A percentile compares a stretch with the other conserved stretches of the same genome.
Evolutionary conservation across 495 filamentous ascomycete species (phyloP).

Genomic region (Filosporella fistucella): DNA sequence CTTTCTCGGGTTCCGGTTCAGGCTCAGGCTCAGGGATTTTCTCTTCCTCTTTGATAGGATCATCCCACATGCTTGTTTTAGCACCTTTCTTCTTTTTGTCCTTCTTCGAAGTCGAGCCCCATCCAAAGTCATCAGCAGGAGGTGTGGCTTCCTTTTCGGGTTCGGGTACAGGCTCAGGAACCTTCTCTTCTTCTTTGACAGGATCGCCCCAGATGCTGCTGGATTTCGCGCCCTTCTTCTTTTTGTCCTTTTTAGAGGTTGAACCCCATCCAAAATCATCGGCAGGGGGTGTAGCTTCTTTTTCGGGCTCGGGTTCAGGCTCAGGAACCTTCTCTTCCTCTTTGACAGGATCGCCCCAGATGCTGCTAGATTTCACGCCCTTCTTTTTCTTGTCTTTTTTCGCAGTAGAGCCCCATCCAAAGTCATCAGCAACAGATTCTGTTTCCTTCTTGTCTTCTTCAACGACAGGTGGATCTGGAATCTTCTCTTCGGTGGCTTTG

Average conservation of each 20-base stretch:
- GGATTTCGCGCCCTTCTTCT: conserved; percentile 8
- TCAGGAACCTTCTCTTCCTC: conserved; percentile 16
- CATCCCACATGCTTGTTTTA: no score
- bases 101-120: conserved; percentile 26
- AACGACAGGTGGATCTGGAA: neutral
- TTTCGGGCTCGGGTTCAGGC: conserved; percentile 10
- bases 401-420: conserved; percentile 15
- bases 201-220: neutral
- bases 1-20: conserved; percentile 26
- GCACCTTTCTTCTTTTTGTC: conserved; percentile 27
- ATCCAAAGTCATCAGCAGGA: conserved; percentile 18
- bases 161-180: conserved; percentile 19
- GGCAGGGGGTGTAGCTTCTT: neutral
- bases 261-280: neutral
- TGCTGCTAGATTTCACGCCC: conserved; percentile 19
- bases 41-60: conserved; percentile 21
- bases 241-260: conserved; percentile 14
- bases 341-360: conserved; percentile 23
- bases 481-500: neutral
- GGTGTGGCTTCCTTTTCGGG: conserved; percentile 16
- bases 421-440: conserved; percentile 16
- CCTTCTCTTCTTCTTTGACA: neutral
- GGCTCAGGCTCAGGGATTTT: conserved; percentile 24
- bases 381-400: conserved; percentile 30
- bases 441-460: conserved; percentile 9